Evolutionary conservation across 345 rosid species (phyloP).

Genomic region (Laguncularia racemosa): DNA sequence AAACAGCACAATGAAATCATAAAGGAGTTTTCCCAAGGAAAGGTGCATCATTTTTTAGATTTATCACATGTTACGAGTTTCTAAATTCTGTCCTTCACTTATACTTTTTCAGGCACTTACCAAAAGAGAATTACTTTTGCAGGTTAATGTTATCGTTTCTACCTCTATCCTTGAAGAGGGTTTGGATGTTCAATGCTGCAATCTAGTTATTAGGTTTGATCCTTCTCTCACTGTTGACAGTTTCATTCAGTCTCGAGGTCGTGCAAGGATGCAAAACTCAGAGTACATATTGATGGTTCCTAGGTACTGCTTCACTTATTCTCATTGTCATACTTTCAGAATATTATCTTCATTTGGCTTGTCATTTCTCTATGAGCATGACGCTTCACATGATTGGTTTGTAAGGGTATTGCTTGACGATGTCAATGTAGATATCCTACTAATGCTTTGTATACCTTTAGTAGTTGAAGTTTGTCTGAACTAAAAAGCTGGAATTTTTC

Average conservation of each 20-base stretch:
- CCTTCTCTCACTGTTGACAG: slow-evolving; percentile 75
- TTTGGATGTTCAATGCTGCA: slow-evolving; percentile 87
- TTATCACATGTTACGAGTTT: not conserved
- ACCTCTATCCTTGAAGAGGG: slow-evolving; percentile 99
- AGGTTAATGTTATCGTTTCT: slow-evolving; percentile 85
- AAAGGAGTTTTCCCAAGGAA: slow-evolving; percentile 69
- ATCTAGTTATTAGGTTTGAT: slow-evolving; percentile 79
- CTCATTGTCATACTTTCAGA: not conserved
- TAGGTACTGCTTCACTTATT: slow-evolving; percentile 25
- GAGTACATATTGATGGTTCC: slow-evolving; percentile 74
- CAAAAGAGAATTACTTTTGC: slow-evolving; percentile 1
- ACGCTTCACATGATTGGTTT: too few relatives aligned
- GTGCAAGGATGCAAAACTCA: slow-evolving; percentile 83
- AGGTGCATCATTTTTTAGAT: slow-evolving; percentile 28
- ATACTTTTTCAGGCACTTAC: not conserved
- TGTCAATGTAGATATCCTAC: too few relatives aligned
- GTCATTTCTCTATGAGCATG: too few relatives aligned
- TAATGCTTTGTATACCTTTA: too few relatives aligned
- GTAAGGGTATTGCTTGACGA: too few relatives aligned
- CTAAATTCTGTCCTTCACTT: slow-evolving; percentile 1
- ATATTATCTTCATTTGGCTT: too few relatives aligned
- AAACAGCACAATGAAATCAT: slow-evolving; percentile 66
- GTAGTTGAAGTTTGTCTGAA: too few relatives aligned
- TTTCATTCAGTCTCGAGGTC: slow-evolving; percentile 97
- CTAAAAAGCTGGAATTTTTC: not conserved